Base-by-base conservation (phyloP, 495 filamentous ascomycete species). In the Penicillium daleae region DNA sequence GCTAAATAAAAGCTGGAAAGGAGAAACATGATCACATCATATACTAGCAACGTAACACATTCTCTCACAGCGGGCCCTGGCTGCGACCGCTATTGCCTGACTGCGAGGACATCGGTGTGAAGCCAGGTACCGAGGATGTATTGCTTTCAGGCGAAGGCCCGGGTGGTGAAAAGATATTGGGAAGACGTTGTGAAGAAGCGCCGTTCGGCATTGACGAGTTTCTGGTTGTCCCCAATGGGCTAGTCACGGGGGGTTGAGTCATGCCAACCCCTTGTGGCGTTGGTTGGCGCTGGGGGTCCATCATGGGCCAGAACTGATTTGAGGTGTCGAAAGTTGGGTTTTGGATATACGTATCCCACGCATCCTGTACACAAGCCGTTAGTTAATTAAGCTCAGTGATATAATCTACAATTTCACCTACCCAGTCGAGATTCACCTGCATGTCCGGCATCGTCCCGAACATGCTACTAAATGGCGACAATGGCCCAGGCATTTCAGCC, bases 351-450 rank as follows among this genome's bases (percentile, higher is more conserved):
- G 71, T 81, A 63, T 86, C 83, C 81, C 82, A 86, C 1, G 82
- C 82, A 63, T 86, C 82, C 83, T 86, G 58, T 15, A 21, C 21
- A 35, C 9, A 21, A 9, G 9, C 10, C 12, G 31, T 54, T 37
- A 54, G 51, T 27, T 24, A 2, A 13, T 15, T 9, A 27, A n/a
- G 35, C 21, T 3, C 9, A 22, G 2, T 33, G 1, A 12, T 6
- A 21, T 22, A 4, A 6, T 6, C 8, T 29, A 10, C 27, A 26
- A 7, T 31, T n/a, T 17, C 52, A 72, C 87, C 76, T 79, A 93
- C 91, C 91, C 91, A 95, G 69, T 93, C 91, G 67, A 93, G 83
- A 64, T 89, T 91, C 27, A 62, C 72, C 61, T 87, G 85, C 79
- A 85, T 80, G 39, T 90, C 88, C 27, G 87, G 86, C 71, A 83